Base-by-base conservation (phyloP, 768 basidiomycete genomes). In the Rhizopogon vulgaris region DNA sequence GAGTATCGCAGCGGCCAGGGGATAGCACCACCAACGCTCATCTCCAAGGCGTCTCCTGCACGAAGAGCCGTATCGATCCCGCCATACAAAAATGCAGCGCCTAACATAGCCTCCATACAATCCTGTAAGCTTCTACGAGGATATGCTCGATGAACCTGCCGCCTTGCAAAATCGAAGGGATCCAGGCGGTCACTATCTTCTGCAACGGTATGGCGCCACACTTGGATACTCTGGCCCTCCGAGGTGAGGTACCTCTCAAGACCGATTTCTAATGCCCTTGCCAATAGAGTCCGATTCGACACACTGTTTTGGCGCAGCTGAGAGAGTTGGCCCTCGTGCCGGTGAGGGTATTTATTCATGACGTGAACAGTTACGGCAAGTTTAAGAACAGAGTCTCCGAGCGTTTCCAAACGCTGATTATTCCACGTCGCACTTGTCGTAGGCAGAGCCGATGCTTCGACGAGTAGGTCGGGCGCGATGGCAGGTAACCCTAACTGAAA, bases 341-440 rank as follows among this genome's bases (percentile, higher is more conserved):
- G 75, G 56, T 81, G 75, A 0, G 88, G 87, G 59, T 78, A 90
- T 55, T 77, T 80, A 70, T 87, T 89, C 69, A 85, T 84, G 4
- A 90, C 69, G 61, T 92, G 80, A 2, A 91, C 82, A 18, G 85
- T 86, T 3, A 83, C 82, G 45, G 83, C 79, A 24, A 94, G 67
- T 60, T 92, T 85, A 39, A 92, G 73, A 1, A 92, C 88, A 0
- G 85, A 80, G 61, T 95, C 93, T 8, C 93, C 93, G 6, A 94
- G 72, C 0, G 90, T 93, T 65, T 95, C 93, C 51, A 94, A 65
- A 0, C 89, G 81, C 60, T 95, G 90, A 56, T 94, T 94, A 66
- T 78, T 89, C 69, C 80, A 90, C 8, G 78, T 77, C 6, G 80
- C 76, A 32, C 61, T 62, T 6, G 85, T 77, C 34, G 75, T 74